phyloP scores from a whole-genome alignment of 306 rosid genomes.

The Cercis canadensis region DNA sequence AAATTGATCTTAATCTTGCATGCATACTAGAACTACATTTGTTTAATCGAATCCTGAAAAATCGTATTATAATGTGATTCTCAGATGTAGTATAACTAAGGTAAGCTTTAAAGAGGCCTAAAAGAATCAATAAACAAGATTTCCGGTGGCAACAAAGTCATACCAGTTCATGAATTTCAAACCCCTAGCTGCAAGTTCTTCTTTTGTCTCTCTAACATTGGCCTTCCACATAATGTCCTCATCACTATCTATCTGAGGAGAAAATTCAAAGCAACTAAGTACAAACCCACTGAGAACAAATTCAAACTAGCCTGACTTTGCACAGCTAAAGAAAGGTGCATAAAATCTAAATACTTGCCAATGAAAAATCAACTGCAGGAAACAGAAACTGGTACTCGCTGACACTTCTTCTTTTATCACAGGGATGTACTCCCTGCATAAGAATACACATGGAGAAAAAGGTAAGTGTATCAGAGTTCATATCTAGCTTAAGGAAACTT shows the following conservation, averaged over 20 bases:
- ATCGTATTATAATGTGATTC: neutral
- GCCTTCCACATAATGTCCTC: conserved; percentile 84
- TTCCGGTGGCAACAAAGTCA: conserved; percentile 23
- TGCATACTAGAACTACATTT: conserved; percentile 17
- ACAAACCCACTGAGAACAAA: conserved; percentile 38
- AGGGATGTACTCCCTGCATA: conserved; percentile 64
- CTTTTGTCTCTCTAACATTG: conserved; percentile 79
- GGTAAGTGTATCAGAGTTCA: too few species aligned
- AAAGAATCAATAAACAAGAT: conserved; percentile 21
- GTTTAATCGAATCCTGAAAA: neutral
- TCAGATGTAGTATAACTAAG: conserved; percentile 19
- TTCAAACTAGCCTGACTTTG: neutral
- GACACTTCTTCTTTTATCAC: conserved; percentile 65
- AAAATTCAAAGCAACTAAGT: conserved; percentile 32
- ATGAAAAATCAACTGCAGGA: conserved; percentile 68
- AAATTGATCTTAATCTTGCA: neutral
- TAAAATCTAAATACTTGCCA: conserved; percentile 41
- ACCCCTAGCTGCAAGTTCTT: conserved; percentile 82
- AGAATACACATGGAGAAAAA: neutral
- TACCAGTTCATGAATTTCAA: conserved; percentile 82
- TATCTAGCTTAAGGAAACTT: too few species aligned
- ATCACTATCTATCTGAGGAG: conserved; percentile 73
- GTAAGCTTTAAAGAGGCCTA: conserved; percentile 8
- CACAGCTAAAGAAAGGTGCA: too few species aligned
- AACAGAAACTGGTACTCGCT: conserved; percentile 55